Base-by-base conservation (phyloP, 1,139 yeast species). In the Taphrina pruni region DNA sequence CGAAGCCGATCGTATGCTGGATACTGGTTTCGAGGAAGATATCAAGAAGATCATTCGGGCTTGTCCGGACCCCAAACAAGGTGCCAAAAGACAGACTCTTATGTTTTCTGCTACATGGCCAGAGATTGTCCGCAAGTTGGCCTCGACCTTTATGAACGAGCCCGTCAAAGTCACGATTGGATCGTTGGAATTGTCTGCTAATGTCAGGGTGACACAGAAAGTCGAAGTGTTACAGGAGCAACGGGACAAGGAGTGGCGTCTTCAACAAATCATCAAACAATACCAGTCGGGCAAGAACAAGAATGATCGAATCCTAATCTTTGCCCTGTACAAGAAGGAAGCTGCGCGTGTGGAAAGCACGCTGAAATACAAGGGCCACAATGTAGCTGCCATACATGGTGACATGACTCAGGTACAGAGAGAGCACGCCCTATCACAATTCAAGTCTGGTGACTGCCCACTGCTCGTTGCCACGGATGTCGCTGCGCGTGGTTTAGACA, bases 1-100 rank as follows among this genome's bases (percentile, higher is more conserved):
- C 79, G 99, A 94, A 81, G 99, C 99, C 51, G 99, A 94, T 78
- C 86, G 99, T 81, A 95, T 94, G 99, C 85, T 94, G 73, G 99
- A 94, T 79, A 88, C 87, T 77, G 99, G 99, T 45, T 94, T 94
- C 76, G 99, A 94, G 80, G 96, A 93, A 78, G 99, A 93, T 79
- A 94, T 94, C 77, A 91, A 90, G 79, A 83, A 84, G 73, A 91
- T 95, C 73, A 87, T 94, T 76, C 82, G 86, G 14, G 79, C 83
- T 60, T 84, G 89, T 32, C 81, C 79, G 21, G 75, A 79, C 55
- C 73, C 78, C 12, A 69, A 73, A 36, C 39, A 66, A 20, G 72
- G 76, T 1, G 71, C 69, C 9, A 76, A 79, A 32, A 87, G 97
- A 78, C 96, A 90, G 78, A 91, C 97, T 0, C 85, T 90, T 73